Evolutionary conservation across 768 basidiomycete species (phyloP).

Genomic region (Agrocybe chaxingu): DNA sequence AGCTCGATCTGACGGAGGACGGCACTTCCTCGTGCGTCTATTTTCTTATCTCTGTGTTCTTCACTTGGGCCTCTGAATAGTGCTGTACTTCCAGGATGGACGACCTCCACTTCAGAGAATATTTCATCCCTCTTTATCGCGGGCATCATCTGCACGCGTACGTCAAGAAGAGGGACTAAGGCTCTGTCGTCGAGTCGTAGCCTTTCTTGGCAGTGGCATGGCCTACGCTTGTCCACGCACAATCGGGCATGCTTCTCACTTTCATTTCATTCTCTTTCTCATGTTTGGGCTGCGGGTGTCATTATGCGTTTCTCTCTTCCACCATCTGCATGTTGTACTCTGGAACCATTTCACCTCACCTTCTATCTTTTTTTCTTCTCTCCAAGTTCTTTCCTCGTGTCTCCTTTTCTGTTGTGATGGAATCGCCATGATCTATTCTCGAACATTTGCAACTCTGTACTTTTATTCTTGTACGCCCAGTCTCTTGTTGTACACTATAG

Average conservation of each 20-base stretch:
- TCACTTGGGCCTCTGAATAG: neutral
- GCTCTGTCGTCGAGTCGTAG: too few relatives aligned
- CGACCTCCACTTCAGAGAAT: slow-evolving; percentile 8
- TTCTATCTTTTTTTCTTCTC: neutral
- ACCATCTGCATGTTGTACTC: too few relatives aligned
- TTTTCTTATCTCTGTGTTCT: neutral
- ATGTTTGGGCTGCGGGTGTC: too few relatives aligned
- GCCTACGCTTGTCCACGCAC: too few relatives aligned
- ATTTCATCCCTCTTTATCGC: slow-evolving; percentile 9
- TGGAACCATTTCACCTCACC: too few relatives aligned
- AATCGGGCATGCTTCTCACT: neutral
- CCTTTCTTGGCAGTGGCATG: too few relatives aligned
- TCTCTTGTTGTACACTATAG: too few relatives aligned
- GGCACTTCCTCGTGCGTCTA: slow-evolving; percentile 9
- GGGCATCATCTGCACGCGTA: slow-evolving; percentile 12
- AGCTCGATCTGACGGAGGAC: slow-evolving; percentile 21
- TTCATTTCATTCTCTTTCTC: neutral
- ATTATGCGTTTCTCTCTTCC: too few relatives aligned
- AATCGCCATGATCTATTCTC: too few relatives aligned
- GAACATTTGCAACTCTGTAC: too few relatives aligned
- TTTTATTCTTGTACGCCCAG: too few relatives aligned
- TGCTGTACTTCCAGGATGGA: slow-evolving; percentile 1
- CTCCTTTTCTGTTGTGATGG: too few relatives aligned
- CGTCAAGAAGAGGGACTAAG: slow-evolving; percentile 2
- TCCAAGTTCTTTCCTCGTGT: neutral